These are phyloP conservation scores for Tricholoma sp. DNA, from an alignment of 768 basidiomycete species.

Conservation along the genomic window DNA sequence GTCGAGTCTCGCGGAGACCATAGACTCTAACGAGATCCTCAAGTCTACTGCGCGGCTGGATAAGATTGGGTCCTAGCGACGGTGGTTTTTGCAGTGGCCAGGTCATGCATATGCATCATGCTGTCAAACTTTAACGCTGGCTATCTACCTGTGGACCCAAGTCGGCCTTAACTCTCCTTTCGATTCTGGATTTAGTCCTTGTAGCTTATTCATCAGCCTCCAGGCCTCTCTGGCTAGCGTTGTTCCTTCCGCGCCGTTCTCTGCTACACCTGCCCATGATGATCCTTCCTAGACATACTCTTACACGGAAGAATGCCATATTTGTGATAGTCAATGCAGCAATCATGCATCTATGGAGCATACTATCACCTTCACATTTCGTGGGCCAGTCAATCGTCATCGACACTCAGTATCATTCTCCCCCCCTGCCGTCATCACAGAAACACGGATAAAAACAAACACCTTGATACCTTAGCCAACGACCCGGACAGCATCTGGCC, in stretches of 20 bases:
- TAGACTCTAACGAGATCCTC: slow-evolving; percentile 64
- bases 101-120: no score
- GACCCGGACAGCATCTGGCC: background rate
- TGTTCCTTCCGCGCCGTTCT: background rate
- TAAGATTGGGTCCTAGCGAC: no score
- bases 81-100: no score
- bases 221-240: no score
- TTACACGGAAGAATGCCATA: slow-evolving; percentile 53
- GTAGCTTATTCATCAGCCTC: no score
- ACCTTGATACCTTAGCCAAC: background rate
- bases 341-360: slow-evolving; percentile 47
- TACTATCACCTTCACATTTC: slow-evolving; percentile 26
- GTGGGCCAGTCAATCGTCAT: slow-evolving; percentile 26
- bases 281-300: slow-evolving; percentile 30
- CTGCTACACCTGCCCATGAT: background rate
- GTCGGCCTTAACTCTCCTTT: no score
- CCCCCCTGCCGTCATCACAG: background rate
- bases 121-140: no score
- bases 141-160: no score
- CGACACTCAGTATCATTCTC: slow-evolving; percentile 15
- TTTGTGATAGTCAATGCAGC: slow-evolving; percentile 55
- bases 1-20: slow-evolving; percentile 24
- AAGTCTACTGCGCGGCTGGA: slow-evolving; percentile 65
- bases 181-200: no score
- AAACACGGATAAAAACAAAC: background rate